phyloP scores from a whole-genome alignment of 805 yeast genomes.

The Yarrowia bubula region DNA sequence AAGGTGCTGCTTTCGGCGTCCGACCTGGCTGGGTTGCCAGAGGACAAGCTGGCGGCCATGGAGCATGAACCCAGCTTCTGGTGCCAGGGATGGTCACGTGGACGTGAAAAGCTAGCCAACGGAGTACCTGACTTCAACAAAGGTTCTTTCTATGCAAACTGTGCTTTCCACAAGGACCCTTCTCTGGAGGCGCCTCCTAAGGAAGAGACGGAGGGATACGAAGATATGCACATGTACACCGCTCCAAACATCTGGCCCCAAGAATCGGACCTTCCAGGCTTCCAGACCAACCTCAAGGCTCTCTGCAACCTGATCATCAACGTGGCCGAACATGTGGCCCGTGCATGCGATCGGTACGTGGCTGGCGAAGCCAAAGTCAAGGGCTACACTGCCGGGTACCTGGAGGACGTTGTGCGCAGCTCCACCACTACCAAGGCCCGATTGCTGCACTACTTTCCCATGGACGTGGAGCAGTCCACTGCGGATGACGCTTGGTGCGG shows the following conservation, averaged over 20 bases:
- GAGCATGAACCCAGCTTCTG: conserved; percentile 52
- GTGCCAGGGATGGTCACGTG: conserved; percentile 62
- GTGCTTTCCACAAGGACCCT: conserved; percentile 51
- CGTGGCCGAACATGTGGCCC: conserved; percentile 51
- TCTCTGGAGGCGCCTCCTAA: conserved; percentile 48
- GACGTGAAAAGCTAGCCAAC: conserved; percentile 49
- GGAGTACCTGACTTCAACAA: conserved; percentile 51
- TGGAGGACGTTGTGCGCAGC: conserved; percentile 47
- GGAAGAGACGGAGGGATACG: conserved; percentile 35
- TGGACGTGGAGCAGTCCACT: background rate
- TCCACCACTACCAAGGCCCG: conserved; percentile 60
- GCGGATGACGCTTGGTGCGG: conserved; percentile 55
- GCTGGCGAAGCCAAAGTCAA: conserved; percentile 31
- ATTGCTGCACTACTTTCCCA: conserved; percentile 53
- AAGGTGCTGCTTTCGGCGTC: conserved; percentile 48
- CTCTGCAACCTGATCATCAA: conserved; percentile 48
- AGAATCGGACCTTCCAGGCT: conserved; percentile 33
- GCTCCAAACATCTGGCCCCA: conserved; percentile 55
- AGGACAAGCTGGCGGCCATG: conserved; percentile 40
- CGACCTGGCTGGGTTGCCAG: conserved; percentile 44
- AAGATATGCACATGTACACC: conserved; percentile 46
- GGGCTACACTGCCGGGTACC: conserved; percentile 41
- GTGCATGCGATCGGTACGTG: conserved; percentile 52
- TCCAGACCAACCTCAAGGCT: conserved; percentile 29
- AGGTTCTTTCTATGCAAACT: conserved; percentile 59